Evolutionary conservation across 2,329 filamentous ascomycete genomes (phyloP).

Genomic region (Cordyceps sp.): DNA sequence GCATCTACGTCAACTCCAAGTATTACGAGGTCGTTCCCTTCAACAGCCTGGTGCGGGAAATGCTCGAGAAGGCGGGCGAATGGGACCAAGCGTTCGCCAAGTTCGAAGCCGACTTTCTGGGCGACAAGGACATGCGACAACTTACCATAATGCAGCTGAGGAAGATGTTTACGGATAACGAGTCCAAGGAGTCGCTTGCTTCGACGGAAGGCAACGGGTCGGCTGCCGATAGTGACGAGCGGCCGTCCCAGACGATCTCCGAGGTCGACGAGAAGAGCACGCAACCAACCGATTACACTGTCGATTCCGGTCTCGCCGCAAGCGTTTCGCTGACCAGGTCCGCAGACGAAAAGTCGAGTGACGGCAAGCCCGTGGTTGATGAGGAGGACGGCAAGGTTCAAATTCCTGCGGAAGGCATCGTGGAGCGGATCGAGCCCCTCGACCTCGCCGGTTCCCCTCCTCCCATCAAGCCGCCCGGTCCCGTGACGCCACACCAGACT

Average conservation of each 20-base stretch:
- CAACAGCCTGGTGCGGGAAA: conserved; percentile 73
- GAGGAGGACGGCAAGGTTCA: conserved; percentile 15
- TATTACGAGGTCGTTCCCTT: conserved; percentile 96
- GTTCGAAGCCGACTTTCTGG: conserved; percentile 87
- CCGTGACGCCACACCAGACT: conserved; percentile 1
- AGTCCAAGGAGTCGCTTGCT: conserved; percentile 59
- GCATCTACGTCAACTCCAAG: conserved; percentile 81
- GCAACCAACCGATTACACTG: conserved; percentile 21
- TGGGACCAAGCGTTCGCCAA: conserved; percentile 86
- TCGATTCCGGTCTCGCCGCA: conserved; percentile 16
- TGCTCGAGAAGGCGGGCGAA: conserved; percentile 81
- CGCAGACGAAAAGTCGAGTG: conserved; percentile 4
- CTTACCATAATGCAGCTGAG: conserved; percentile 83
- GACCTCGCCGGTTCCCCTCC: conserved; percentile 26
- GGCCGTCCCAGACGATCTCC: conserved; percentile 24
- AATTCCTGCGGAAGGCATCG: conserved; percentile 15
- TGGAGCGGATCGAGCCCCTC: conserved; percentile 31
- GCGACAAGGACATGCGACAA: conserved; percentile 89
- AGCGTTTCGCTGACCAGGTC: conserved; percentile 11
- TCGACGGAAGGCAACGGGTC: conserved; percentile 52
- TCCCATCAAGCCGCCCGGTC: conserved; percentile 7
- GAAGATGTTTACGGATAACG: conserved; percentile 87
- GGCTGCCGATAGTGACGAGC: conserved; percentile 31
- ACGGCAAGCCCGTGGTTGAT: conserved; percentile 7
- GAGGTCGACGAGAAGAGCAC: conserved; percentile 30